Base-by-base conservation (phyloP, 495 filamentous ascomycete species). In the Talaromyces wortmannii region DNA sequence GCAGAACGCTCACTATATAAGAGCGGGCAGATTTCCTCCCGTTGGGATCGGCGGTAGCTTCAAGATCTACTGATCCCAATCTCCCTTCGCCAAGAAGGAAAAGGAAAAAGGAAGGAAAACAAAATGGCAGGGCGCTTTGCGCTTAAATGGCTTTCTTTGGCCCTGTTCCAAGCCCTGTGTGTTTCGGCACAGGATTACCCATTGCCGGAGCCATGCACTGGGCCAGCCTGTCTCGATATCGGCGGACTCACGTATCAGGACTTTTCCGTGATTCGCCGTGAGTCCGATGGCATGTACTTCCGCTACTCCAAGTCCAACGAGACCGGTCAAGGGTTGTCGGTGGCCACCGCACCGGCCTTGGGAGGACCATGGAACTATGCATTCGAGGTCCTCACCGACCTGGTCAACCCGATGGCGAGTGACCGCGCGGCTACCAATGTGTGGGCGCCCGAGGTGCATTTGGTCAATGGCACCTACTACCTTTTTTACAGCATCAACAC, bases 401-500 rank as follows among this genome's bases (percentile, higher is more conserved):
- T 82, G 4, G 81, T 81, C 5, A 77, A 66, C 60, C 7, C 12
- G 30, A 16, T 8, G 40, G 10, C 6, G 36, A 30, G 33, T 50
- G 40, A 45, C 40, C 47, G 55, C 8, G 50, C 45, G 18, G 30
- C 54, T 10, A 31, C 55, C 36, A 40, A 60, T 44, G 46, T 61
- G 17, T 63, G 87, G 85, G 87, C 88, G 2, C 87, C 87, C 0
- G 85, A 89, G 59, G 79, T 89, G 29, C 62, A 73, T 52, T 66
- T 79, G 32, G 65, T 86, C 2, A 76, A 75, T 42, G 65, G 59
- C 15, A 72, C 67, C 4, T 91, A 90, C 71, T 85, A 87, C 63
- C 74, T 88, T 58, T 90, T 88, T 77, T 92, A 91, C 67, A 73
- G 82, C 0, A 78, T 89, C 47, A 82, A 77, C 36, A 73, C 76